Conservation (phyloP, 257 asterid species). For the Salvia miltiorrhiza region DNA sequence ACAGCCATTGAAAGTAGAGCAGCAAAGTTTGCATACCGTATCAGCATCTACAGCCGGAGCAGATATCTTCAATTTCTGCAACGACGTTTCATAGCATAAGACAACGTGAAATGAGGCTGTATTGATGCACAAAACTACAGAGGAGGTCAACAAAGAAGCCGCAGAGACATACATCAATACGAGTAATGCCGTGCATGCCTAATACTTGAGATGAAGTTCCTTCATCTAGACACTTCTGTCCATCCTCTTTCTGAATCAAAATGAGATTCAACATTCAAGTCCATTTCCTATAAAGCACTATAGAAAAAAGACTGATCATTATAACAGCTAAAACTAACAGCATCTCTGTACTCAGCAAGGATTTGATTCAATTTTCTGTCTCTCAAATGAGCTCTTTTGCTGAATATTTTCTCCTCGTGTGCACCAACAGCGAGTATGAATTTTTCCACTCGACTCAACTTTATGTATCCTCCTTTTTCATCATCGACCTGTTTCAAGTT, state of each 20-base stretch:
- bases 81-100: too few species aligned
- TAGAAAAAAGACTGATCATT: too few species aligned
- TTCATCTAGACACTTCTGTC: not conserved
- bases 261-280: not conserved
- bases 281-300: not conserved
- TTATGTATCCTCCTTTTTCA: constrained; percentile 31
- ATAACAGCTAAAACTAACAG: constrained; percentile 37
- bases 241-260: constrained; percentile 26
- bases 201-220: constrained; percentile 16
- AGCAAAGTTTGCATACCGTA: not conserved
- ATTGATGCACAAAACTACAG: not conserved
- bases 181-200: not conserved
- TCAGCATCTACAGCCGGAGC: constrained; percentile 11
- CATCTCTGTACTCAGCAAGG: constrained; percentile 22
- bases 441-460: constrained; percentile 44
- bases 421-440: constrained; percentile 47
- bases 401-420: constrained; percentile 56
- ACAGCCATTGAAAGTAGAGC: not conserved
- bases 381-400: constrained; percentile 35
- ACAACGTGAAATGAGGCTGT: not conserved
- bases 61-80: constrained; percentile 13
- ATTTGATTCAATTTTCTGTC: constrained; percentile 31
- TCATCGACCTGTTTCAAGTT: constrained; percentile 31
- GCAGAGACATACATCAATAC: constrained; percentile 13
- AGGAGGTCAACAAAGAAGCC: not conserved